These are phyloP conservation scores for Lichtheimia corymbifera DNA, from an alignment of 371 early-diverging fungal genomes.

Conservation along the genomic window DNA sequence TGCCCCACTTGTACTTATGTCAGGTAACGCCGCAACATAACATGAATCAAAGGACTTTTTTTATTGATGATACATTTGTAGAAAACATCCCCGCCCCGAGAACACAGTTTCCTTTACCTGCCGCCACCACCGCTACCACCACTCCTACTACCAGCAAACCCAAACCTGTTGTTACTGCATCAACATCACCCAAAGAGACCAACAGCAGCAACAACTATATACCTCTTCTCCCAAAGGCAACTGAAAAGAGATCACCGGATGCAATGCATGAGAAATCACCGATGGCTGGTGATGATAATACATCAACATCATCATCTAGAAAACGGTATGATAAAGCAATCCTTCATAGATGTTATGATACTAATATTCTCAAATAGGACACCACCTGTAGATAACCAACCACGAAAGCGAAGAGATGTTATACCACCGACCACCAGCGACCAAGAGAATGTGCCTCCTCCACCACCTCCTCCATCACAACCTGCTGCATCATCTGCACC, in stretches of 20 bases:
- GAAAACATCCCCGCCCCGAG: conserved; percentile 14
- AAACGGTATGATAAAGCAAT: no score
- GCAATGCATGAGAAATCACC: no score
- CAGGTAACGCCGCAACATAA: conserved; percentile 8
- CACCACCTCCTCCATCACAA: neutral
- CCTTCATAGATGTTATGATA: no score
- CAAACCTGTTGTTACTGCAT: no score
- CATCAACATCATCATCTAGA: neutral
- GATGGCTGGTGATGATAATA: conserved; percentile 1
- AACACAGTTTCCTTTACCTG: conserved; percentile 9
- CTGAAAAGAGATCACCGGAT: no score
- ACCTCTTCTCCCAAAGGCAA: no score
- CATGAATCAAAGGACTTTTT: neutral
- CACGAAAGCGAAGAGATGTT: conserved; percentile 13
- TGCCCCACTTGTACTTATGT: conserved; percentile 19
- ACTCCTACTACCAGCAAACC: no score
- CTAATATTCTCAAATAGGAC: no score
- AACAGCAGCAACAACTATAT: no score
- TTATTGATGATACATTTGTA: neutral
- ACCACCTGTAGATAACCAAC: conserved; percentile 1
- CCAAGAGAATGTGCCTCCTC: neutral
- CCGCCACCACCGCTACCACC: no score
- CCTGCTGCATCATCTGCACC: neutral
- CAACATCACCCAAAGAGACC: no score
- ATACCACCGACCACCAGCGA: neutral